Base-by-base conservation (phyloP, 2,329 filamentous ascomycete species). In the Sclerotinia glacialis region DNA sequence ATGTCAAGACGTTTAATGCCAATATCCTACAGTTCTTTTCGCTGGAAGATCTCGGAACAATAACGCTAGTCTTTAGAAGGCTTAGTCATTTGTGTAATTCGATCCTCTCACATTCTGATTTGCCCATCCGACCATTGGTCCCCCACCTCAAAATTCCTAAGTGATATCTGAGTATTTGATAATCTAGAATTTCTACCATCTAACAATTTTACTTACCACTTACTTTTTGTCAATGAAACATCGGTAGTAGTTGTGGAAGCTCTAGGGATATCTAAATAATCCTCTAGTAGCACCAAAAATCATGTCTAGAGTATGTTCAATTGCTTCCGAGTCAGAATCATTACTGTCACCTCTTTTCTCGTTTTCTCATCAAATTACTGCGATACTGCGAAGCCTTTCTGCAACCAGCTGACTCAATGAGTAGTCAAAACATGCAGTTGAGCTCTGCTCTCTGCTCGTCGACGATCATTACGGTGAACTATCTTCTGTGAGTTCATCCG, bases 381-480 rank as follows among this genome's bases (percentile, higher is more conserved):
- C 14, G 16, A 52, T 18, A n/a, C 21, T 60, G 28, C 28, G 21
- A 37, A 55, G 31, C 31, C 14, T 23, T 18, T 12, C 28, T 16
- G 21, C 12, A 49, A 26, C 42, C 28, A 37, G 56, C 58, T 52
- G 47, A 65, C 63, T 28, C 31, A 26, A 68, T 58, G 63, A 23
- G 53, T 70, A 89, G 86, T 87, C 86, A 69, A 87, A 92, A 81
- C 86, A 90, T 77, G 84, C 90, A 72, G 87, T 90, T 75, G 92
- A 97, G 85, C 91, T 98, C 76, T 97, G 92, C 82, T 86, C 89
- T 81, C 87, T 96, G 77, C 85, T 97, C 70, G 89, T 98, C 70
- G 88, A 93, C 76, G 93, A 97, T 77, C 84, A 91, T 68, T 94
- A 95, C 78, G 95, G 95, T 76, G 91, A 96, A 80, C 87, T 98